Evolutionary conservation across 73 alveolate genomes (phyloP).

Genomic region (Tetrahymena elliotti): DNA sequence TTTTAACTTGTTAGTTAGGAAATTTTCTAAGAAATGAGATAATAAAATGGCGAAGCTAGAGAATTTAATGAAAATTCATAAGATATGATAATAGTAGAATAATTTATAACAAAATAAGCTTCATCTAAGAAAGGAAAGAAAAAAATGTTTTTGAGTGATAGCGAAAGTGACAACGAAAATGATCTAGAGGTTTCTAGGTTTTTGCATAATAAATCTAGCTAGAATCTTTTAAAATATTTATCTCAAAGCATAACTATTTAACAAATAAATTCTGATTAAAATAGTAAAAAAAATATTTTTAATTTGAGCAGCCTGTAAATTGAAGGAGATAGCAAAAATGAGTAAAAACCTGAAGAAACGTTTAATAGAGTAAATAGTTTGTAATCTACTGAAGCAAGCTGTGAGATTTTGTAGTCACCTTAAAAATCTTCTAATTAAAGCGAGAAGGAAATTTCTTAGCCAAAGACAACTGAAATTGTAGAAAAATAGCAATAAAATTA

Average conservation of each 20-base stretch:
- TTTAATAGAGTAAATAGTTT: neutral
- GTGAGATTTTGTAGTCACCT: neutral
- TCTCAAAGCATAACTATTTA: neutral
- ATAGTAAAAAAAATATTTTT: too few species aligned
- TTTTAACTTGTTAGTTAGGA: neutral
- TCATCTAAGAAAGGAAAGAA: too few species aligned
- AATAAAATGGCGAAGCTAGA: neutral
- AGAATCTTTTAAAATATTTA: neutral
- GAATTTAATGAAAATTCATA: neutral
- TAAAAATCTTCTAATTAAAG: too few species aligned
- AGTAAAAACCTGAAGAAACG: neutral
- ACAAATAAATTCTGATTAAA: neutral
- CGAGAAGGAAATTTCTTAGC: neutral
- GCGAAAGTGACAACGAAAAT: neutral
- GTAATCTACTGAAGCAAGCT: neutral
- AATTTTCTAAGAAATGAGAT: neutral
- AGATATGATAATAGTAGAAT: neutral
- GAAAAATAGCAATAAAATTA: neutral
- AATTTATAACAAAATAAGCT: neutral
- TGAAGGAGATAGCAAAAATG: neutral
- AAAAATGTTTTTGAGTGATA: neutral
- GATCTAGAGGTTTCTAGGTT: neutral
- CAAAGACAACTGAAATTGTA: neutral
- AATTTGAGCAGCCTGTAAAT: neutral
- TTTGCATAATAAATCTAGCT: neutral